Evolutionary conservation across 768 basidiomycete genomes (phyloP), one percentile per base, ranked within the genome.

Genomic region (Mycena albidolilacea): DNA sequence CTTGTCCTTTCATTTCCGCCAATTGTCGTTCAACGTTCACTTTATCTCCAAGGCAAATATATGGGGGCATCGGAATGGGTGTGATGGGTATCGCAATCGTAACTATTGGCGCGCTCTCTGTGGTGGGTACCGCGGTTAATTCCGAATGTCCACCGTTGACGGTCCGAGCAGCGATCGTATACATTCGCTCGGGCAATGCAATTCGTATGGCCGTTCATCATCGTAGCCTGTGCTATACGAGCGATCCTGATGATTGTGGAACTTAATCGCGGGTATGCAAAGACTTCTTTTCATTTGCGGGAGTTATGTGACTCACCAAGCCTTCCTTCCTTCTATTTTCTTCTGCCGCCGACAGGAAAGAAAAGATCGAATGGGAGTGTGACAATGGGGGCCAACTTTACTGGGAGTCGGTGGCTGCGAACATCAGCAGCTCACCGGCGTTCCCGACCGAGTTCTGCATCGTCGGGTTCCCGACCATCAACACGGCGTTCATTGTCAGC

Each of bases 241-340:
- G 91, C 89, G 52, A 90, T 91, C 78, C 78, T 92, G 72, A 93
- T 93, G 90, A 91, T 93, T 79, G 90, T 92, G 79, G 84, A 93
- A 81, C 88, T 94, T 71, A 86, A 92, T 79, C 87, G 91, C 80
- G 90, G 90, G 91, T 92, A 81, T 80, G 89, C 83, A 4, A 21
- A 30, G 11, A 14, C 79, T 78, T 68, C 44, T 63, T 23, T 78
- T 65, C 63, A 67, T 77, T 70, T 70, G 65, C 72, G 61, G 44
- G 61, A 61, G 71, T 74, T 73, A 68, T 69, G 68, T 78, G 64
- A 78, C 74, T 71, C 58, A 50, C 65, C 58, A 54, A 30, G 30
- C 30, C 30, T 30, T 30, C 19, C 76, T 63, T 70, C 46, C 76
- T 63, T 70, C 46, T 77, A 41, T 55, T 57, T 37, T 48, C 21